Evolutionary conservation across 345 rosid genomes (phyloP).

Genomic region (Syzygium aromaticum): DNA sequence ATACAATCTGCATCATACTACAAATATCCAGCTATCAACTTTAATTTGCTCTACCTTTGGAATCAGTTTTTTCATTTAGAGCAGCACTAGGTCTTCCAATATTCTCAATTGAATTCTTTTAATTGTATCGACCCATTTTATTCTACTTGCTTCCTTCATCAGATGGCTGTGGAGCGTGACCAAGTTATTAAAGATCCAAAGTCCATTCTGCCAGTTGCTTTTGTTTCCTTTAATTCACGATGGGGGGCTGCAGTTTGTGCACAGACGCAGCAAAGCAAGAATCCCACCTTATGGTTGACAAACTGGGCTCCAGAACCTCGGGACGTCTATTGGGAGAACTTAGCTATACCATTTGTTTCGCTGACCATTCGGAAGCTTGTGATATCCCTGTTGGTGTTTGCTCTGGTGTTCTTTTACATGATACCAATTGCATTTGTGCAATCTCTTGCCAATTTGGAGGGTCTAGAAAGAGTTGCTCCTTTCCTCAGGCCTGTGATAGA

Average conservation of each 20-base stretch:
- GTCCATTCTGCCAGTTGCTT: constrained; percentile 69
- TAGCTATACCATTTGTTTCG: constrained; percentile 93
- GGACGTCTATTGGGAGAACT: constrained; percentile 84
- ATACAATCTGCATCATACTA: not conserved
- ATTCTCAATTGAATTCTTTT: not conserved
- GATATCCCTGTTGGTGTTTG: constrained; percentile 66
- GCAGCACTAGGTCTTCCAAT: not conserved
- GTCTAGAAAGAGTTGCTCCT: constrained; percentile 92
- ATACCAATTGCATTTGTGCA: constrained; percentile 98
- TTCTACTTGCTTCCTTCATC: constrained; percentile 5
- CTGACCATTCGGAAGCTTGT: constrained; percentile 66
- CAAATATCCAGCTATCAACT: not conserved
- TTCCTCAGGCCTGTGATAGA: constrained; percentile 87
- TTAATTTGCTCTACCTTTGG: not conserved
- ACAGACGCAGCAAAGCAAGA: constrained; percentile 96
- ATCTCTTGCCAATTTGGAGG: constrained; percentile 94
- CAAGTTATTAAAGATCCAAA: constrained; percentile 66
- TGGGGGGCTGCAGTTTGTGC: constrained; percentile 99
- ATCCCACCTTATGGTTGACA: constrained; percentile 89
- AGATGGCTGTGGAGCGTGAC: constrained; percentile 79
- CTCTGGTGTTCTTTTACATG: constrained; percentile 95
- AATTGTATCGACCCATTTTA: not conserved
- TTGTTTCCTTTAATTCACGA: constrained; percentile 87
- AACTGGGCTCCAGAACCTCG: constrained; percentile 98
- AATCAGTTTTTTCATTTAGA: not conserved